Base-by-base conservation (phyloP, 805 yeast genomes). In the Schizosaccharomyces cryophilus region DNA sequence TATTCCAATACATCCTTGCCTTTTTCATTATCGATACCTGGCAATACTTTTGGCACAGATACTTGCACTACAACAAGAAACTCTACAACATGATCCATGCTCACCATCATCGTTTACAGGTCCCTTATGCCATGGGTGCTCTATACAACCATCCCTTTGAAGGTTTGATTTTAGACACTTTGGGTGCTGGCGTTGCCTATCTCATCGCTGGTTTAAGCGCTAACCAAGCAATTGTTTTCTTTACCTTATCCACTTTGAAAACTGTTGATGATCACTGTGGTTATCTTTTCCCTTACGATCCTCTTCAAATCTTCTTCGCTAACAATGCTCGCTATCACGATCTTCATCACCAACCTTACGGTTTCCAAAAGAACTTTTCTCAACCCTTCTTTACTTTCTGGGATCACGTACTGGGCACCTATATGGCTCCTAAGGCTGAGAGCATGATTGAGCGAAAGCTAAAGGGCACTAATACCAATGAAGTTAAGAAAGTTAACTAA, bases 181-280 rank as follows among this genome's bases (percentile, higher is more conserved):
- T 83, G 31, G 98, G 98, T 4, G 86, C 96, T 0, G 97, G 95
- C 47, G 65, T 90, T 45, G 90, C 95, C 1, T 77, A 82, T 63
- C 65, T 85, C 47, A 64, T 80, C 6, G 78, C 85, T 1, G 75
- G 77, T 1, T 74, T 93, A 64, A 73, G 85, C 2, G 85, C 87
- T 59, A 80, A 95, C 62, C 97, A 93, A 72, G 74, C 83, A 60
- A 73, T 85, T 26, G 65, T 84, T 13, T 73, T 93, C 61, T 93
- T 77, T 72, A 81, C 90, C 1, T 87, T 93, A 70, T 86, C 96
- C 17, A 93, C 98, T 1, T 72, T 93, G 79, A 93, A 93, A 72
- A 93, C 98, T 0, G 61, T 93, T 60, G 97, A 93, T 70, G 98
- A 93, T 71, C 98, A 93, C 73, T 93, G 97, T 72, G 98, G 98